Base-by-base conservation (phyloP, 2,329 filamentous ascomycete genomes). In the Aureobasidium namibiae region DNA sequence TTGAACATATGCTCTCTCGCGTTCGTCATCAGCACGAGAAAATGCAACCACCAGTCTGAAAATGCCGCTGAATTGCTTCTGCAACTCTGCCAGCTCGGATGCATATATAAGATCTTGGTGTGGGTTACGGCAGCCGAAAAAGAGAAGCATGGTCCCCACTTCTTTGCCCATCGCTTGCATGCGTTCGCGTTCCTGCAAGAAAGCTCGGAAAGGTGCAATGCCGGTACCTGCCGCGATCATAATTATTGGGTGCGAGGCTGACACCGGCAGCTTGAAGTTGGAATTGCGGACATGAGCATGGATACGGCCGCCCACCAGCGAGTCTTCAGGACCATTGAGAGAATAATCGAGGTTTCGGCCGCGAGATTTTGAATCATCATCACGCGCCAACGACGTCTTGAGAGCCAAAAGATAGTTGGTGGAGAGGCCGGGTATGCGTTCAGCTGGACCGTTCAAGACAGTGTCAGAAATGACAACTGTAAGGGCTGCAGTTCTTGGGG, bases 151-250 rank as follows among this genome's bases (percentile, higher is more conserved):
- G 3, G 66, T 63, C 0, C 74, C 75, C 2, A 76, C 66, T 6
- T 69, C 65, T 5, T 68, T 67, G 6, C 73, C 72, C 6, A 73
- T 68, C 10, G 66, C 67, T 16, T 67, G 63, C 9, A 75, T 65
- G 39, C 72, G 62, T 36, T 69, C 70, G 2, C 76, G 72, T 61
- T 78, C 75, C 26, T 72, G 65, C 2, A 77, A 57, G 64, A 77
- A 77, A 5, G 67, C 75, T 1, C 74, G 70, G 69, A 77, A 76
- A 0, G 77, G 78, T 0, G 78, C 78, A 16, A 81, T 67, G 4
- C 79, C 79, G 0, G 78, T 81, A 1, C 80, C 80, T 0, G 79
- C 72, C 3, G 72, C 78, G 9, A 82, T 70, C 76, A 82, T 79
- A 53, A 84, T 71, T 10, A 84, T 67, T 0, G 80, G 81, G 0